Evolutionary conservation across 2,329 filamentous ascomycete genomes (phyloP), one percentile per base, ranked within the genome.

Genomic region (Fusarium haematococcum): DNA sequence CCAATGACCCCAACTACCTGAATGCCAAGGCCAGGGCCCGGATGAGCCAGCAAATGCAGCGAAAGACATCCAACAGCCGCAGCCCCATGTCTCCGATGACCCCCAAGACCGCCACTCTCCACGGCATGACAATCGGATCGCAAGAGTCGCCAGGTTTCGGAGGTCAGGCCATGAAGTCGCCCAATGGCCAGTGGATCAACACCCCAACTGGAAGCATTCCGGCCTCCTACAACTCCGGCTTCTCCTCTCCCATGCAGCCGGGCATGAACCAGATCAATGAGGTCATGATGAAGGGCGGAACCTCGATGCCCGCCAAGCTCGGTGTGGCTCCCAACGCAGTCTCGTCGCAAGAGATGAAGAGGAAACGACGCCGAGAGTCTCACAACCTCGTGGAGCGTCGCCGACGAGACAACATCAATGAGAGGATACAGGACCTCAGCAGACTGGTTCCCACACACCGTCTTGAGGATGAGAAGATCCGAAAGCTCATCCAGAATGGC

Each of bases 331-430:
- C 85, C 18, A 81, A 81, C 43, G 85, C 87, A 18, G 88, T 93
- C 62, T 94, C 97, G 64, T 93, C 95, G 1, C 95, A 98, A 79
- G 97, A 98, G 82, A 95, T 95, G 79, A 98, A 98, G 89, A 91
- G 95, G 77, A 94, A 96, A 82, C 90, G 95, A 70, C 91, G 97
- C 69, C 90, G 97, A 43, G 97, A 98, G 80, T 98, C 96, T 1
- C 97, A 99, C 85, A 98, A 99, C 81, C 88, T 97, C 43, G 97
- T 99, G 13, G 97, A 99, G 85, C 94, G 97, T 66, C 92, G 97
- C 61, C 93, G 97, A 71, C 91, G 97, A 71, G 97, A 98, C 85
- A 98, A 98, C 81, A 99, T 99, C 87, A 99, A 99, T 78, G 97
- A 99, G 84, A 92, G 97, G 50, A 99, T 99, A 73, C 96, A 98